phyloP scores from a whole-genome alignment of 345 rosid genomes.

The Litchi chinensis region DNA sequence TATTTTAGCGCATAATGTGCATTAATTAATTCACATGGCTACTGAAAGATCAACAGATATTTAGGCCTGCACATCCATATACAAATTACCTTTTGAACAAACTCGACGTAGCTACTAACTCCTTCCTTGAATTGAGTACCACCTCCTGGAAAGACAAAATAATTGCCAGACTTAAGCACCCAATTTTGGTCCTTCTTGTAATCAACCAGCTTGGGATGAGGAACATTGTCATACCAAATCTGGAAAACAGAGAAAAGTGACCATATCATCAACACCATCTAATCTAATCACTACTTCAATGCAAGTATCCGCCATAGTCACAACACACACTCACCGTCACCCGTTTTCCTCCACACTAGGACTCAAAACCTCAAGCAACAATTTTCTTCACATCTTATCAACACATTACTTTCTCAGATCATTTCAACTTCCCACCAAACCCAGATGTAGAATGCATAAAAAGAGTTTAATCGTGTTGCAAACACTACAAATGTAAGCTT shows the following conservation, averaged over 20 bases:
- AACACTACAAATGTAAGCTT: no score
- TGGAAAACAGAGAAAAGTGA: slow-evolving; percentile 27
- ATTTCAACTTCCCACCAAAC: no score
- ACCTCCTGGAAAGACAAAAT: slow-evolving; percentile 84
- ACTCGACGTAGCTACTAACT: slow-evolving; percentile 63
- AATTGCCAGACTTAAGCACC: slow-evolving; percentile 72
- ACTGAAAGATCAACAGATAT: not conserved
- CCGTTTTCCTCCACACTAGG: not conserved
- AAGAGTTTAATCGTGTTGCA: no score
- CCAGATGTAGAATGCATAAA: no score
- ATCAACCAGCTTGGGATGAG: slow-evolving; percentile 93
- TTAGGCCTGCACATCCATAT: not conserved
- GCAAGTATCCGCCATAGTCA: not conserved
- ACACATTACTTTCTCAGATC: no score
- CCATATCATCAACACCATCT: not conserved
- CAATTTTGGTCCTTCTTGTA: slow-evolving; percentile 95
- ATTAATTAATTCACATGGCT: not conserved
- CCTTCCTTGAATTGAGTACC: slow-evolving; percentile 95
- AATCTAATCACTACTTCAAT: not conserved
- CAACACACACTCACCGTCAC: not conserved
- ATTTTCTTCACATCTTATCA: not conserved
- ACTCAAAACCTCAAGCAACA: not conserved
- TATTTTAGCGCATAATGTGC: not conserved
- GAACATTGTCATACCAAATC: slow-evolving; percentile 88
- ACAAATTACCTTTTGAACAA: slow-evolving; percentile 60